Evolutionary conservation across 805 yeast genomes (phyloP), one percentile per base, ranked within the genome.

Genomic region (Yamadazyma laniorum): DNA sequence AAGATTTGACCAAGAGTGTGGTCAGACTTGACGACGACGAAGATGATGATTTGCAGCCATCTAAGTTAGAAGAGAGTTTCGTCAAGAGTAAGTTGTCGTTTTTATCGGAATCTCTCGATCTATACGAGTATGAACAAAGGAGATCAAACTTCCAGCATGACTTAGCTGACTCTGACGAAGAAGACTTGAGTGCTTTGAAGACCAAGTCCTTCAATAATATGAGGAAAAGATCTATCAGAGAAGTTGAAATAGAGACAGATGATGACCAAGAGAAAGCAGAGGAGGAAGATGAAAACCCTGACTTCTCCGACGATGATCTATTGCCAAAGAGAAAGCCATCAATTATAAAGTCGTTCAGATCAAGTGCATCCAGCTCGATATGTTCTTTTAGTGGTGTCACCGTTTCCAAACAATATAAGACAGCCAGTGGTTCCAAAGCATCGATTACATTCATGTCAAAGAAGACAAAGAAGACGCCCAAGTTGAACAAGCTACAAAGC

Each of bases 81-180:
- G 81, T 80, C 4, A 79, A 75, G 32, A 68, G 64, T 39, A 75
- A 76, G 33, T 59, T 80, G 26, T 77, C 84, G 1, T 79, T 79
- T 47, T 63, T 80, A 38, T 59, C 60, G 18, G 56, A 59, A 16
- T 46, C 49, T 4, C 49, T 56, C 12, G 65, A 61, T 25, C 60
- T 60, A n/a, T 67, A 65, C 45, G 59, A 50, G 29, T 48, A 35
- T 34, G 53, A 52, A 31, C 71, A 62, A 43, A 46, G 47, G 42
- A 46, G 52, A 5, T 60, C 73, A 3, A 53, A 49, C 12, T 28
- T 39, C 7, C 76, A 67, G 40, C 67, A 67, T 51, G 73, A 43
- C 34, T 13, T 45, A 3, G 67, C 18, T 14, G 46, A 55, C 22
- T 61, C 64, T 11, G 64, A 61, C 15, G 72, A 65, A 17, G 71